Conservation (phyloP, 169 alveolate genomes). For the Plasmodium coatneyi region DNA sequence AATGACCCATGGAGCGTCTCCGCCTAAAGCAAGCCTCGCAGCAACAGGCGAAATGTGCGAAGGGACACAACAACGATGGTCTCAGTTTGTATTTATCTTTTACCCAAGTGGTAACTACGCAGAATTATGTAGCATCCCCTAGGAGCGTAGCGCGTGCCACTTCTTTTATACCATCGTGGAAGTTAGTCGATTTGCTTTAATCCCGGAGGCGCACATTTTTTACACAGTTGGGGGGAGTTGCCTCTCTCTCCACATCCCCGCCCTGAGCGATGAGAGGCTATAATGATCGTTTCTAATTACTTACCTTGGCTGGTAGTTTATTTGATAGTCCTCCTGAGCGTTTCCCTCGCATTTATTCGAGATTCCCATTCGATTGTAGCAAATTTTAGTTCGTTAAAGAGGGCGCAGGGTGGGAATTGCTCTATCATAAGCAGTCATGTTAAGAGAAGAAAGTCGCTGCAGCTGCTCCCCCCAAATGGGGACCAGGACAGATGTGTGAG, state of each 20-base stretch:
- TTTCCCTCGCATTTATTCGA: neutral
- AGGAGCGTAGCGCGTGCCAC: neutral
- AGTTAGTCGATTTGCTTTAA: neutral
- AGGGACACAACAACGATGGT: neutral
- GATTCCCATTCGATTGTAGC: neutral
- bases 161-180: neutral
- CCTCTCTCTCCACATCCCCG: neutral
- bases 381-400: neutral
- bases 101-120: neutral
- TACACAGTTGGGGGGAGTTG: neutral
- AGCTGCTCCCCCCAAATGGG: neutral
- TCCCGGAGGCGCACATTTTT: neutral
- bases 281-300: neutral
- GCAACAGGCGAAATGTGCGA: neutral
- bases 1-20: neutral
- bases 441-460: neutral
- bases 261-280: neutral
- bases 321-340: neutral
- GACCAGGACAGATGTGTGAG: neutral
- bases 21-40: neutral
- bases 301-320: neutral
- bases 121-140: neutral
- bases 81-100: neutral
- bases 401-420: neutral
- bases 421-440: neutral